Conservation (phyloP, 2,329 filamentous ascomycete genomes). For the Corinectria fuckeliana region DNA sequence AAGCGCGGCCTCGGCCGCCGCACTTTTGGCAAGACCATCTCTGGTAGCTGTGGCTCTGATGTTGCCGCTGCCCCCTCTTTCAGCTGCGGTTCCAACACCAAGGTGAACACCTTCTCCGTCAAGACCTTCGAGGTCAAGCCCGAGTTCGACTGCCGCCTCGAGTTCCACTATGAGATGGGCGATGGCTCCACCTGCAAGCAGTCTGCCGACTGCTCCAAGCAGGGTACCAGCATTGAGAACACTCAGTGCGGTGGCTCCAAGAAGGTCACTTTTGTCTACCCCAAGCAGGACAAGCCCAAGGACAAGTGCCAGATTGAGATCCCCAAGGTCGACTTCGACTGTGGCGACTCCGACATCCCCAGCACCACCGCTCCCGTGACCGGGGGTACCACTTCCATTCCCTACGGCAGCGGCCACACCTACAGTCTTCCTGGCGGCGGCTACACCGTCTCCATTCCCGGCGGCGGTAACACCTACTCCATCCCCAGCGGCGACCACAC, state of each 20-base stretch:
- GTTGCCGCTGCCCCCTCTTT: constrained; percentile 63
- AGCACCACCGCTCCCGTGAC: constrained; percentile 23
- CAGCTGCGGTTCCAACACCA: constrained; percentile 44
- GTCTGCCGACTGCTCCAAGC: constrained; percentile 68
- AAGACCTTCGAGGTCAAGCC: constrained; percentile 74
- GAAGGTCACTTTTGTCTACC: constrained; percentile 75
- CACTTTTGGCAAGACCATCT: constrained; percentile 65
- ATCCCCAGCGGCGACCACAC: constrained; percentile 28
- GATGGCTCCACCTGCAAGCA: constrained; percentile 86
- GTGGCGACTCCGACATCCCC: constrained; percentile 47
- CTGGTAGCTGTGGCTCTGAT: constrained; percentile 57
- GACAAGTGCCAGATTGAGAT: constrained; percentile 73
- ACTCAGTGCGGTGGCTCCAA: constrained; percentile 91
- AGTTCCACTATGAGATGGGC: constrained; percentile 87
- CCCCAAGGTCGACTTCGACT: constrained; percentile 79
- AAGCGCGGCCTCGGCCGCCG: constrained; percentile 67
- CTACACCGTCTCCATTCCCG: constrained; percentile 9
- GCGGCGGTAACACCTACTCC: neutral
- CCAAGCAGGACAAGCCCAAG: constrained; percentile 62
- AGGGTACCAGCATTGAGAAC: constrained; percentile 78
- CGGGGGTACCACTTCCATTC: constrained; percentile 11
- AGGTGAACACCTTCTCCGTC: constrained; percentile 72
- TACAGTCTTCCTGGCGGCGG: constrained; percentile 28
- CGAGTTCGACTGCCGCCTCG: constrained; percentile 78
- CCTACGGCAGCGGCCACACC: constrained; percentile 17